Percentiles rank a stretch among this genome's conserved stretches.
Evolutionary conservation across 169 alveolate genomes (phyloP).

Genomic region (Plasmodium chabaudi): DNA sequence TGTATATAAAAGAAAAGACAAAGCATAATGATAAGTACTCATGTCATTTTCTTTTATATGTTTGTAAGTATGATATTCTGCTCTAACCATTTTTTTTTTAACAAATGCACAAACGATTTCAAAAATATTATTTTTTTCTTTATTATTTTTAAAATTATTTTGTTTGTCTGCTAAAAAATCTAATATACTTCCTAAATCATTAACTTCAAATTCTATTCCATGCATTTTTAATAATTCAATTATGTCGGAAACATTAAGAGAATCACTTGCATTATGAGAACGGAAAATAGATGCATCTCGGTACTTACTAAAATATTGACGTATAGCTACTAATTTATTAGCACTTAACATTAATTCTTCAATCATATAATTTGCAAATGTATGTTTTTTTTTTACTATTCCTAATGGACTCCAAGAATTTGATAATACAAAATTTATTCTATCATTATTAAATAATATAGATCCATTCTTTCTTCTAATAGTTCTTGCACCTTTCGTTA

Average conservation of each 20-base stretch:
- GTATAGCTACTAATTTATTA: conserved; percentile 94
- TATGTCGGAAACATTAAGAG: conserved; percentile 41
- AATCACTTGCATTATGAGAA: conserved; percentile 28
- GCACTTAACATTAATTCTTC: conserved; percentile 99
- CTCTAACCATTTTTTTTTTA: conserved; percentile 64
- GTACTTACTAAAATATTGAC: conserved; percentile 69
- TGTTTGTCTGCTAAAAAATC: conserved; percentile 34
- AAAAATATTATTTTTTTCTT: conserved; percentile 6
- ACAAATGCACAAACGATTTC: conserved; percentile 66
- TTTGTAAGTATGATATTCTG: conserved; percentile 69
- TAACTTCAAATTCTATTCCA: conserved; percentile 33
- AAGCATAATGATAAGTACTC: conserved; percentile 88
- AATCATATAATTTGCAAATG: conserved; percentile 85
- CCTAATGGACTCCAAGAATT: conserved; percentile 39
- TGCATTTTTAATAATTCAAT: conserved; percentile 58
- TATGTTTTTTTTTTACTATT: conserved; percentile 31
- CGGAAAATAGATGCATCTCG: conserved; percentile 59
- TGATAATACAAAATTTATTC: conserved; percentile 52
- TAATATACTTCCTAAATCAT: conserved; percentile 24
- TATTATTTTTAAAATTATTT: conserved; percentile 20
- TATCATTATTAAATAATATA: conserved; percentile 32
- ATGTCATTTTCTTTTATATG: conserved; percentile 56
- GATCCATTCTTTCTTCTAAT: conserved; percentile 69
- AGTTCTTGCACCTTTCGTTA: conserved; percentile 56
- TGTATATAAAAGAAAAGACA: conserved; percentile 89